Evolutionary conservation across 768 basidiomycete genomes (phyloP), one percentile per base, ranked within the genome.

Genomic region (Sistotremastrum suecicum): DNA sequence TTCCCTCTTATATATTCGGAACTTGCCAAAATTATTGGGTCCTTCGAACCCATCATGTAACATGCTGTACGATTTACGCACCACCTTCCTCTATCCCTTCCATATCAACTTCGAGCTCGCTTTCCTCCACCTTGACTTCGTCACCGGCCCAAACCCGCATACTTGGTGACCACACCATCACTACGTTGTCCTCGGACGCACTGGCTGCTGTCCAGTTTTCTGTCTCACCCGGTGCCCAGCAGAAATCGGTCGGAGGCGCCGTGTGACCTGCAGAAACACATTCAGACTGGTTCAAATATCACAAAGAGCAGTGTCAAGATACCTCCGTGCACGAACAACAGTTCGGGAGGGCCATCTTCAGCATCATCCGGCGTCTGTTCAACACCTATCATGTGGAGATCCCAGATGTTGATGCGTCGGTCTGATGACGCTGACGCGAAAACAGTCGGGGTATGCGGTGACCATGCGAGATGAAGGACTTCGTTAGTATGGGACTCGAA

Each of bases 351-450:
- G 1, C 95, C 95, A 56, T 99, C 95, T 60, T 99, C 95, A 48
- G 90, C 86, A 58, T 99, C 95, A 53, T 99, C 95, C 3, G 94
- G 95, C 1, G 89, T 87, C 62, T 99, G 95, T 60, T 99, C 95
- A 37, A 83, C 75, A 1, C 95, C 95, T 50, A 97, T 94, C 49
- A 83, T 75, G 28, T 78, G 72, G 47, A 97, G 61, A 65, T 99
- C 92, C 95, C 95, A 99, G 41, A 98, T 68, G 55, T 95, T 92
- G 51, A 99, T 75, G 7, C 95, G 72, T 38, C 95, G 75, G 60
- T 99, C 95, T 50, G 88, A 83, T 3, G 88, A 90, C 1, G 90
- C 90, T 3, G 90, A 94, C 0, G 94, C 94, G 52, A 99, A 98
- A 42, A 98, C 74, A 6, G 87, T 89, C 4, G 81, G 72, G 53